These are phyloP conservation scores for Neophaeococcomyces aloes DNA, from an alignment of 2,329 filamentous ascomycete species.

Conservation along the genomic window DNA sequence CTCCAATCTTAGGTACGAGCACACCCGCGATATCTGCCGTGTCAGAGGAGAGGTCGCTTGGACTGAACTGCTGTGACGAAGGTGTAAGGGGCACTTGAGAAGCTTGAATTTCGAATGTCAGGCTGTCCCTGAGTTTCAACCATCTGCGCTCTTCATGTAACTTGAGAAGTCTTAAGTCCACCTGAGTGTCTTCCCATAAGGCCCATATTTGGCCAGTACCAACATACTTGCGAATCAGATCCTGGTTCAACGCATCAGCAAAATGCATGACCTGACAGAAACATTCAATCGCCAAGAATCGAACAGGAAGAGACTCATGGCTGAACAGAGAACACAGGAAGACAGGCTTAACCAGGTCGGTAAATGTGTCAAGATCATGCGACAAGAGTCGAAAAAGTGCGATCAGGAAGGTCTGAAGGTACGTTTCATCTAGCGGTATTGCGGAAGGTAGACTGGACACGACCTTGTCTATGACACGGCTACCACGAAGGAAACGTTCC, in stretches of 20 bases:
- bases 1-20: constrained; percentile 57
- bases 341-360: constrained; percentile 52
- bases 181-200: constrained; percentile 60
- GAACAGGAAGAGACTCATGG: constrained; percentile 48
- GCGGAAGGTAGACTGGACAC: not conserved
- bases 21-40: constrained; percentile 56
- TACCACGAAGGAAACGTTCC: constrained; percentile 7
- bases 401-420: constrained; percentile 45
- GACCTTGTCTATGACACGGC: constrained; percentile 2
- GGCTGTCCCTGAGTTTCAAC: constrained; percentile 33
- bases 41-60: constrained; percentile 42
- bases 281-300: constrained; percentile 71
- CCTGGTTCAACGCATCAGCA: constrained; percentile 66
- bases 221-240: constrained; percentile 57
- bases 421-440: constrained; percentile 26
- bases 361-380: constrained; percentile 61
- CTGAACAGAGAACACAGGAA: constrained; percentile 60
- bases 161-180: constrained; percentile 68
- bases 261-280: constrained; percentile 70
- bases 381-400: constrained; percentile 69
- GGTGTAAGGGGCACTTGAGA: constrained; percentile 22
- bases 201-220: constrained; percentile 54
- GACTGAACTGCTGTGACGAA: constrained; percentile 11
- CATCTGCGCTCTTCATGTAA: constrained; percentile 54
- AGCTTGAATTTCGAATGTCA: constrained; percentile 20